Evolutionary conservation across 1,139 yeast species (phyloP).

Genomic region (Suhomyces bolitotheri): DNA sequence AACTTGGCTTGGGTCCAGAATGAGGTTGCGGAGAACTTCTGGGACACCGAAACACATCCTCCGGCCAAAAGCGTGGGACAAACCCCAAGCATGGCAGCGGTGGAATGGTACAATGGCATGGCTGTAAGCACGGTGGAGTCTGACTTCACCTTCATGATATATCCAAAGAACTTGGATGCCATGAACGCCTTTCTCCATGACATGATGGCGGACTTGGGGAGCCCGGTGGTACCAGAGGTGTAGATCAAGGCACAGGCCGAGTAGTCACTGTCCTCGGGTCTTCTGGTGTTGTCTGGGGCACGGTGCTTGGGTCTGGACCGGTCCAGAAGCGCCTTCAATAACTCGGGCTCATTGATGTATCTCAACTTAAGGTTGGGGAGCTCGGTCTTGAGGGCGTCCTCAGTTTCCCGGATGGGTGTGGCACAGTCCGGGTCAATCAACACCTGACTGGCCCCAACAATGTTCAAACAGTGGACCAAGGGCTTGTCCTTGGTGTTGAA

Average conservation of each 20-base stretch:
- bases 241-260: slow-evolving; percentile 75
- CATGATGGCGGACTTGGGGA: slow-evolving; percentile 93
- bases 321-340: slow-evolving; percentile 44
- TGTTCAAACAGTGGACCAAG: slow-evolving; percentile 75
- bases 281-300: slow-evolving; percentile 56
- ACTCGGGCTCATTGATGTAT: slow-evolving; percentile 56
- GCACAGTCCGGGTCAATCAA: slow-evolving; percentile 76
- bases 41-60: slow-evolving; percentile 77
- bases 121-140: slow-evolving; percentile 75
- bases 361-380: slow-evolving; percentile 47
- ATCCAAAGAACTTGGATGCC: slow-evolving; percentile 72
- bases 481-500: slow-evolving; percentile 76
- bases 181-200: slow-evolving; percentile 82
- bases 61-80: slow-evolving; percentile 65
- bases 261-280: slow-evolving; percentile 55
- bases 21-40: slow-evolving; percentile 78
- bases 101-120: slow-evolving; percentile 95
- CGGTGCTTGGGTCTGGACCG: slow-evolving; percentile 53
- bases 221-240: slow-evolving; percentile 94
- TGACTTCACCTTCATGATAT: slow-evolving; percentile 59
- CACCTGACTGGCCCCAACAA: slow-evolving; percentile 63
- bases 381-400: slow-evolving; percentile 43
- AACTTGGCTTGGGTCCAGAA: slow-evolving; percentile 90
- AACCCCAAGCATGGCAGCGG: slow-evolving; percentile 86
- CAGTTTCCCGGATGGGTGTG: slow-evolving; percentile 55